Percentiles rank a stretch among this genome's conserved stretches.
phyloP scores from a whole-genome alignment of 1,139 yeast species.

The Zygotorulaspora mrakii region DNA sequence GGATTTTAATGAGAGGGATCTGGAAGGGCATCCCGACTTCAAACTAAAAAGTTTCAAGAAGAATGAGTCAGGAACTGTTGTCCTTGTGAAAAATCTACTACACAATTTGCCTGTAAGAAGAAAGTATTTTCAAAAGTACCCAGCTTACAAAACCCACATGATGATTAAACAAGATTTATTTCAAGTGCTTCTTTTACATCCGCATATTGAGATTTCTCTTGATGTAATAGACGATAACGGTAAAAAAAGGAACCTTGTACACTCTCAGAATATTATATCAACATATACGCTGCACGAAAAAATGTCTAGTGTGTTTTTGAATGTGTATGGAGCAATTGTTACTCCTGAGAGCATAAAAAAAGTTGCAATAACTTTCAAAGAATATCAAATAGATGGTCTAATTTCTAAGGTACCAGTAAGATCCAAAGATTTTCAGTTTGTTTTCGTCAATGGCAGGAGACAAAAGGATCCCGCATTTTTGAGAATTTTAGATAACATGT shows the following conservation, averaged over 20 bases:
- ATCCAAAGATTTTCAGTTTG: slow-evolving; percentile 44
- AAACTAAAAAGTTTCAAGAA: slow-evolving; percentile 8
- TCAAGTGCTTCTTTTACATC: slow-evolving; percentile 37
- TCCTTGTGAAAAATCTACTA: slow-evolving; percentile 49
- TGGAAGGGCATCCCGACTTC: slow-evolving; percentile 6
- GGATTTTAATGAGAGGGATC: neutral
- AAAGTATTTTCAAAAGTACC: slow-evolving; percentile 20
- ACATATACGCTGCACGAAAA: slow-evolving; percentile 7
- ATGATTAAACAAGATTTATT: slow-evolving; percentile 40
- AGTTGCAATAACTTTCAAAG: slow-evolving; percentile 27
- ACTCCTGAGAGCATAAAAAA: slow-evolving; percentile 23
- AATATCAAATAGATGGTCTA: slow-evolving; percentile 35
- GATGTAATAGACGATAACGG: slow-evolving; percentile 15
- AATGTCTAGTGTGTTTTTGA: slow-evolving; percentile 16
- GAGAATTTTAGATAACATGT: slow-evolving; percentile 35
- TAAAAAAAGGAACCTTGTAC: slow-evolving; percentile 6
- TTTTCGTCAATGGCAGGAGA: slow-evolving; percentile 46
- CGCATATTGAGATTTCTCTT: slow-evolving; percentile 34
- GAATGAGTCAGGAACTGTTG: slow-evolving; percentile 47
- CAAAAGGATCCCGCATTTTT: slow-evolving; percentile 31
- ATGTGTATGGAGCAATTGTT: slow-evolving; percentile 21
- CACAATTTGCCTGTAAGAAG: slow-evolving; percentile 57
- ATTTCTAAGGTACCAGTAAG: slow-evolving; percentile 36
- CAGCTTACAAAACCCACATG: slow-evolving; percentile 33
- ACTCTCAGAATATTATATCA: slow-evolving; percentile 9